phyloP scores from a whole-genome alignment of 2,329 filamentous ascomycete genomes.

The Colletotrichum liaoningense region DNA sequence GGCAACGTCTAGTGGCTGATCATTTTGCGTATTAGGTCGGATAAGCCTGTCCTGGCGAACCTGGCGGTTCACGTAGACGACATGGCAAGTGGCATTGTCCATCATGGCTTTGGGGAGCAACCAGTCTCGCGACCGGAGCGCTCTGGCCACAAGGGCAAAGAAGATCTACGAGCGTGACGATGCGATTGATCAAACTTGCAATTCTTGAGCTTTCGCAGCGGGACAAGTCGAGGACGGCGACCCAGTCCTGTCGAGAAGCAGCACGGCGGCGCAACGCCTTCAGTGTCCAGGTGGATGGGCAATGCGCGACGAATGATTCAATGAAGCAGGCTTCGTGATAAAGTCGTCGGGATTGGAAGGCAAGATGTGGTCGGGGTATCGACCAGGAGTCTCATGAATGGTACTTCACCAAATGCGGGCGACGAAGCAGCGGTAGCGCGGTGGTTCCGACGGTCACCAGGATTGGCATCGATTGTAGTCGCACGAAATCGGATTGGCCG shows the following conservation, averaged over 20 bases:
- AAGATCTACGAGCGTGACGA: constrained; percentile 19
- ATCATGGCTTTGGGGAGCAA: constrained; percentile 66
- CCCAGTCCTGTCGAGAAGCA: constrained; percentile 18
- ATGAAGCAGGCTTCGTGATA: background rate
- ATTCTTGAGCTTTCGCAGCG: constrained; percentile 17
- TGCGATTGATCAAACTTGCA: background rate
- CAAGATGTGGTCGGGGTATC: constrained; percentile 12
- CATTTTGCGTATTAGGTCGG: constrained; percentile 40
- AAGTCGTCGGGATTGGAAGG: constrained; percentile 8
- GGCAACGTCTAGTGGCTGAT: constrained; percentile 38
- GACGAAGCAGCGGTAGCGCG: constrained; percentile 16
- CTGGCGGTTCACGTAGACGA: constrained; percentile 70
- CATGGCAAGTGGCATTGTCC: constrained; percentile 68
- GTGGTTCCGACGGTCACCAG: constrained; percentile 12
- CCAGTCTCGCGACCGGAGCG: constrained; percentile 72
- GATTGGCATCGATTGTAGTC: constrained; percentile 19
- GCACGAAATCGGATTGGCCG: constrained; percentile 5
- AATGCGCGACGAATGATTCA: background rate
- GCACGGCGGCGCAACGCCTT: constrained; percentile 17
- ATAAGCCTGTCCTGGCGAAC: constrained; percentile 60
- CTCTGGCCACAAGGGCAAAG: constrained; percentile 58
- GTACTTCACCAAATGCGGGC: constrained; percentile 9
- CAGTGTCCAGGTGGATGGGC: constrained; percentile 7
- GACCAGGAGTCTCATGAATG: constrained; percentile 20
- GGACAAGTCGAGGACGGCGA: constrained; percentile 28